These are phyloP conservation scores for Gautieria morchelliformis DNA, from an alignment of 768 basidiomycete genomes.

Conservation along the genomic window DNA sequence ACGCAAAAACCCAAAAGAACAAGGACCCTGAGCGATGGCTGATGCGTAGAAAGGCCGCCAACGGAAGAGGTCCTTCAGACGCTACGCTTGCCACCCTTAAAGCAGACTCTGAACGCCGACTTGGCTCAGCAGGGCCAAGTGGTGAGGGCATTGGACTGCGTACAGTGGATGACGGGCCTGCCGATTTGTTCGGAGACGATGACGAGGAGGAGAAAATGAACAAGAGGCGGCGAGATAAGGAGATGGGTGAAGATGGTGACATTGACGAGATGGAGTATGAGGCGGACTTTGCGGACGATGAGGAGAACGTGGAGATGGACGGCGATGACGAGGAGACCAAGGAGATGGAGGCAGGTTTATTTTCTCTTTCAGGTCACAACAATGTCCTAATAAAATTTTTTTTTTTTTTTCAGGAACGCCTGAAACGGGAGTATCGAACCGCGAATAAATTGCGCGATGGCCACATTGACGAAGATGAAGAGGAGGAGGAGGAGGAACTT, in stretches of 20 bases:
- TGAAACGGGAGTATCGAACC: slow-evolving; percentile 71
- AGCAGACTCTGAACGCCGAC: slow-evolving; percentile 43
- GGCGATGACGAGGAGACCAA: slow-evolving; percentile 82
- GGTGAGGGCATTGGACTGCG: slow-evolving; percentile 45
- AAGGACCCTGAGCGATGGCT: slow-evolving; percentile 67
- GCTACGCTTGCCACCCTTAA: slow-evolving; percentile 65
- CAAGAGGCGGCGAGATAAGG: slow-evolving; percentile 40
- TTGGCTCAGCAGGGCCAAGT: slow-evolving; percentile 56
- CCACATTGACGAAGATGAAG: slow-evolving; percentile 65
- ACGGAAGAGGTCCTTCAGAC: slow-evolving; percentile 48
- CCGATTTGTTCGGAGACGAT: slow-evolving; percentile 52
- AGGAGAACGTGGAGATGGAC: slow-evolving; percentile 58
- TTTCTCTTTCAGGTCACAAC: not conserved
- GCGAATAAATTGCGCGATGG: slow-evolving; percentile 70
- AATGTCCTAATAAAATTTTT: not conserved
- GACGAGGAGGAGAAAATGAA: slow-evolving; percentile 44
- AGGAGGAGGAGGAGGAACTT: slow-evolving; percentile 45
- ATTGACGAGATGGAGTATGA: slow-evolving; percentile 77
- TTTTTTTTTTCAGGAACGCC: slow-evolving; percentile 48
- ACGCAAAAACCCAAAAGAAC: slow-evolving; percentile 54
- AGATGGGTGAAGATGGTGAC: slow-evolving; percentile 69
- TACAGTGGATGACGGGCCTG: slow-evolving; percentile 58
- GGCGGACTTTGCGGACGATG: slow-evolving; percentile 81
- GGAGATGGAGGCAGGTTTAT: slow-evolving; percentile 55
- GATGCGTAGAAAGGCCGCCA: slow-evolving; percentile 34